Evolutionary conservation across 345 rosid species (phyloP).

Genomic region (Sapria himalayana): DNA sequence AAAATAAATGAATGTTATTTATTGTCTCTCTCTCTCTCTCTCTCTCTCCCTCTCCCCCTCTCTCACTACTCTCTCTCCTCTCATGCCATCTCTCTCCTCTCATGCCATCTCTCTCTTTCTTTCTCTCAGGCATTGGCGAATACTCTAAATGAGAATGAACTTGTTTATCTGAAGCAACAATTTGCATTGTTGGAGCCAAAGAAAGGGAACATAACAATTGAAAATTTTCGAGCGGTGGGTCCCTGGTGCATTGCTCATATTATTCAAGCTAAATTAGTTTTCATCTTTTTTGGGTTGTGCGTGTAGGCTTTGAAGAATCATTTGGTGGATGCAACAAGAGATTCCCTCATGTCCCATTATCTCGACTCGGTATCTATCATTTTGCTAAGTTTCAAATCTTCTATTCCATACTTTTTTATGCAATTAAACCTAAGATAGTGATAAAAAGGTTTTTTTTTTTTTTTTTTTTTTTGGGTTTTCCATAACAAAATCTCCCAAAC

Average conservation of each 20-base stretch:
- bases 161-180: constrained; percentile 46
- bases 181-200: constrained; percentile 57
- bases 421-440: no score
- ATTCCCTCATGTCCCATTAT: constrained; percentile 71
- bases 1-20: no score
- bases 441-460: no score
- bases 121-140: constrained; percentile 61
- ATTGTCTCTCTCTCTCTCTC: no score
- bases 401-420: no score
- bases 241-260: background rate
- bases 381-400: no score
- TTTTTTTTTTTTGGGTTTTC: constrained; percentile 4
- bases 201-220: constrained; percentile 45
- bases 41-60: no score
- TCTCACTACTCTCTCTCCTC: no score
- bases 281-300: no score
- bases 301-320: constrained; percentile 66
- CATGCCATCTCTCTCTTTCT: constrained; percentile 4
- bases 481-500: no score
- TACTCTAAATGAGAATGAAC: constrained; percentile 48
- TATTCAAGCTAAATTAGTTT: no score
- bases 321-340: constrained; percentile 89
- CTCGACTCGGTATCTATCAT: constrained; percentile 62
- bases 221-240: constrained; percentile 49
- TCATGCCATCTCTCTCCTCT: no score